Evolutionary conservation across 768 basidiomycete species (phyloP), one percentile per base, ranked within the genome.

Genomic region (Calocybe indica): DNA sequence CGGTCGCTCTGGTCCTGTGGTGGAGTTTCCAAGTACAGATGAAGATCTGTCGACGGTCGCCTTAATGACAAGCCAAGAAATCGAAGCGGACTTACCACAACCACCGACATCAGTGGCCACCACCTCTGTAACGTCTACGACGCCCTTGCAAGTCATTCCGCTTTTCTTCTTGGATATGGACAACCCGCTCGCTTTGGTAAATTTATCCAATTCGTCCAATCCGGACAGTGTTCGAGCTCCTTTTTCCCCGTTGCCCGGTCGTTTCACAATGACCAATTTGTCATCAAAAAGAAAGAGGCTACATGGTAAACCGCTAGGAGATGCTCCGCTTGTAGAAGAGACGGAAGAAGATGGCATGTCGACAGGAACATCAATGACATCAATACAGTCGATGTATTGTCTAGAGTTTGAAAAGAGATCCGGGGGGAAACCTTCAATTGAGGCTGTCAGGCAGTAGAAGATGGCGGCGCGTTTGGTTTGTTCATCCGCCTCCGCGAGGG

Each of bases 241-340:
- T 66, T 79, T 92, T 62, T 87, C 90, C 37, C 80, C 84, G 58
- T 74, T 86, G 31, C 70, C 81, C 37, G 78, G 88, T 28, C 96
- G 78, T 68, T 97, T 97, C 40, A 84, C 88, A 51, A 99, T 82
- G 62, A 98, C 75, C 14, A 99, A 71, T 58, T 91, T 91, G 67
- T 99, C 95, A 52, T 93, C 88, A 61, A 99, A 98, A 40, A 99
- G 73, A 62, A 98, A 88, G 29, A 99, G 69, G 2, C 88, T 90
- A 64, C 88, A 94, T 58, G 91, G 86, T 12, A 95, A 74, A 45
- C 69, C 72, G 9, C 71, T 67, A 32, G 74, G 58, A 10, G 74
- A 67, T 8, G 70, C 56, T 12, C 75, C 73, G 43, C 79, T 74
- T 28, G 71, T 54, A 28, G 69, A 68, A 2, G 71, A 63, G 46